phyloP scores from a whole-genome alignment of 169 alveolate species.

The Neospora caninum region DNA sequence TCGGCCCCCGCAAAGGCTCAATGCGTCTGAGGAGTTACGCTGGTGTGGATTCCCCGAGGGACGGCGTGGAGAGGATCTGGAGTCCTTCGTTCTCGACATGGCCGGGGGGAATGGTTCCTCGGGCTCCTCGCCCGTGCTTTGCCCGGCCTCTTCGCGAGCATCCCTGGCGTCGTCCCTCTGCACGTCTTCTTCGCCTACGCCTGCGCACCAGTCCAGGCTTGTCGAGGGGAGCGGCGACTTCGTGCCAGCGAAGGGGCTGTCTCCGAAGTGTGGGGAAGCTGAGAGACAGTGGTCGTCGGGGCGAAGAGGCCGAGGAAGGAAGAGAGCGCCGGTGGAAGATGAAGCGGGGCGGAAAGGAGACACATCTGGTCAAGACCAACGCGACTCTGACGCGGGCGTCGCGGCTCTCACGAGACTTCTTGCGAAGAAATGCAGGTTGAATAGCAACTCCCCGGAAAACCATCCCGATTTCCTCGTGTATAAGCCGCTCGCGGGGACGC shows the following conservation, averaged over 20 bases:
- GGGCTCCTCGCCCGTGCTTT: not conserved
- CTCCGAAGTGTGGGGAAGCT: too few relatives aligned
- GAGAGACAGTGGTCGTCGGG: too few relatives aligned
- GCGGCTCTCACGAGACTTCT: not conserved
- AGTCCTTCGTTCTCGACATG: not conserved
- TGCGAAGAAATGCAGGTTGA: not conserved
- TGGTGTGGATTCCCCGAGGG: not conserved
- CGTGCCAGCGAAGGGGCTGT: too few relatives aligned
- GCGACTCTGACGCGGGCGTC: not conserved
- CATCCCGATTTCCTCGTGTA: not conserved
- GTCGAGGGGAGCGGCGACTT: not conserved
- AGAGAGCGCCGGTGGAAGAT: too few relatives aligned
- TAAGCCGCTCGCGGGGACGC: not conserved
- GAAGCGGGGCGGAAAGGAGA: too few relatives aligned
- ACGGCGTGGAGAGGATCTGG: not conserved
- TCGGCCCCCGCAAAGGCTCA: not conserved
- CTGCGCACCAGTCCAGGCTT: not conserved
- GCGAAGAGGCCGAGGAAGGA: too few relatives aligned
- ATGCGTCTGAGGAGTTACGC: not conserved
- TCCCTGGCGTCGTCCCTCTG: not conserved
- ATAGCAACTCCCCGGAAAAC: not conserved
- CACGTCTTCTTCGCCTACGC: not conserved
- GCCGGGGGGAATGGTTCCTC: not conserved
- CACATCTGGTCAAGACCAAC: too few relatives aligned
- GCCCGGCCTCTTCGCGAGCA: not conserved